Evolutionary conservation across 495 filamentous ascomycete genomes (phyloP), one percentile per base, ranked within the genome.

Genomic region (Lasiosphaeria miniovina): DNA sequence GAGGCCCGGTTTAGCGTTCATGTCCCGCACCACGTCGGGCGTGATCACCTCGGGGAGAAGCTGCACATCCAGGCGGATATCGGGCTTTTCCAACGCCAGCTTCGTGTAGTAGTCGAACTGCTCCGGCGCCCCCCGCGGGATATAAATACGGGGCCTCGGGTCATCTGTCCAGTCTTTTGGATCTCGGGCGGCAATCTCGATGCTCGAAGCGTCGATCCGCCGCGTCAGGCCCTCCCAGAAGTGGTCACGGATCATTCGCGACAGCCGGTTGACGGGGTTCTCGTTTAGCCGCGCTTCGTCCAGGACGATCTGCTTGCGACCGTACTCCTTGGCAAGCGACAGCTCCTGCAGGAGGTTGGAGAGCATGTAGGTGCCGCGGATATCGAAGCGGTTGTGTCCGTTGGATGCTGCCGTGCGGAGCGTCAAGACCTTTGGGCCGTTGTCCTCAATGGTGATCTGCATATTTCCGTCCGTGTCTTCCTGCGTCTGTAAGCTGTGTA

Each of bases 401-500:
- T 85, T 87, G 33, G 94, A 97, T 38, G 82, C 85, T n/a, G 86
- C 88, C 4, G 93, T 96, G 66, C 91, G 90, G 36, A 97, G 75
- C 32, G 89, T 84, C 56, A 97, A 76, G 36, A 88, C 84, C 86
- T 98, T 98, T 17, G 94, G 94, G 11, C 94, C 94, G 58, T 80
- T 75, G 76, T 98, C 94, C 69, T 98, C 93, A 64, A 98, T 95
- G 5, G 94, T 98, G 68, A 98, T 98, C 72, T 97, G 91, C 77
- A 87, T 87, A 70, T 98, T 96, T 17, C 80, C 76, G 72, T 98
- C 91, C 4, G 91, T 93, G 66, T 98, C 94, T 69, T 98, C 94
- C 53, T 88, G 86, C 41, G 84, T 81, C 35, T 90, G 77, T 33
- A 98, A 79, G 33, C 79, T 81, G 50, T 87, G 76, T 17, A 93